A percentile compares a stretch with the other conserved stretches of the same genome.
These are phyloP conservation scores for Neurospora sp. DNA, from an alignment of 495 filamentous ascomycete species.

Conservation along the genomic window DNA sequence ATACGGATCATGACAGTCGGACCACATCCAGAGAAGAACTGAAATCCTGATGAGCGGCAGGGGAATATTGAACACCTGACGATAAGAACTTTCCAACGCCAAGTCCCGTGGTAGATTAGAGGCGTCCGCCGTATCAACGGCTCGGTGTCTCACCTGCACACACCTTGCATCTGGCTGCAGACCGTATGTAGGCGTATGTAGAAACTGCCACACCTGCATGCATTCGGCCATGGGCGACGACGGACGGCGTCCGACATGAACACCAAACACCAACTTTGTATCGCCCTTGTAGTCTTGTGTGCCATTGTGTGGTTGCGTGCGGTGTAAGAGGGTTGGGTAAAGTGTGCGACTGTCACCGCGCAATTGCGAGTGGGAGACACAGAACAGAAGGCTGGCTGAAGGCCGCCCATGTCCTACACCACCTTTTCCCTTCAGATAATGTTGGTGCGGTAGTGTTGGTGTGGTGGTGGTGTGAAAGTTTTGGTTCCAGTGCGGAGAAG, in stretches of 20 bases:
- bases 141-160: not conserved
- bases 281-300: not conserved
- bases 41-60: not conserved
- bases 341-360: not conserved
- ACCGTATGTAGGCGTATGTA: not conserved
- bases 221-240: no score
- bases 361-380: no score
- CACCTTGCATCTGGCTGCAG: not conserved
- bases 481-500: not conserved
- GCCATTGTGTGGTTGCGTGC: not conserved
- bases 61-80: not conserved
- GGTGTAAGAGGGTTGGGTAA: not conserved
- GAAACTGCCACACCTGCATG: not conserved
- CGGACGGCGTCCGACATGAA: not conserved
- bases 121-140: not conserved
- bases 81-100: not conserved
- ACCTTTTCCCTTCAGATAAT: not conserved
- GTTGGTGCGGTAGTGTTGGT: not conserved
- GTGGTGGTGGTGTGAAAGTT: not conserved
- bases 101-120: not conserved
- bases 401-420: not conserved
- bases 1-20: not conserved
- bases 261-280: not conserved
- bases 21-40: not conserved
- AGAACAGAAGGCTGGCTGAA: not conserved